Evolutionary conservation across 1,284 basidiomycete genomes (phyloP).

Genomic region (Tilletia setariae): DNA sequence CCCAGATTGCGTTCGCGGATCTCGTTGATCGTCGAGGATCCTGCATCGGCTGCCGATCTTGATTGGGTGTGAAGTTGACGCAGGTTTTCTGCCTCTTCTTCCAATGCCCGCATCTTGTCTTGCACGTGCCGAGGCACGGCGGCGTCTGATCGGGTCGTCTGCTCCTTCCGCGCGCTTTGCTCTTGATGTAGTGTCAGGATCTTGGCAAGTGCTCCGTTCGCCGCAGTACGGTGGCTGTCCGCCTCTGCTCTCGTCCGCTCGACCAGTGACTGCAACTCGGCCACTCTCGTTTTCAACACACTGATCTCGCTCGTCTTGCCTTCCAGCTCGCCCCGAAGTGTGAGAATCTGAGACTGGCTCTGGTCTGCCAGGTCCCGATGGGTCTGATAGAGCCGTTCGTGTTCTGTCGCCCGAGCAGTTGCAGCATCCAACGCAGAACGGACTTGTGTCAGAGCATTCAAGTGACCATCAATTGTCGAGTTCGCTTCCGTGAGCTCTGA

Average conservation of each 20-base stretch:
- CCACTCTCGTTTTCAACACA: slow-evolving; percentile 59
- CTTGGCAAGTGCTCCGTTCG: slow-evolving; percentile 41
- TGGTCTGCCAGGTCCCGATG: slow-evolving; percentile 45
- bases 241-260: slow-evolving; percentile 59
- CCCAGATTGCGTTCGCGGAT: slow-evolving; percentile 65
- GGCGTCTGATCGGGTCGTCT: slow-evolving; percentile 1
- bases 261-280: slow-evolving; percentile 69
- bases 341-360: slow-evolving; percentile 64
- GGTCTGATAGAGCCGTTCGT: slow-evolving; percentile 67
- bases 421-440: slow-evolving; percentile 73
- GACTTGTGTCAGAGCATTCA: slow-evolving; percentile 80
- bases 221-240: slow-evolving; percentile 44
- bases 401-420: slow-evolving; percentile 72
- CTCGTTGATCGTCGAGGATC: slow-evolving; percentile 63
- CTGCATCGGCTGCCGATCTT: slow-evolving; percentile 53
- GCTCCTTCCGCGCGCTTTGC: not conserved
- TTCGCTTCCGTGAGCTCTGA: slow-evolving; percentile 67
- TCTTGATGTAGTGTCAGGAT: slow-evolving; percentile 43
- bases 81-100: slow-evolving; percentile 45
- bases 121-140: slow-evolving; percentile 38
- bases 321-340: slow-evolving; percentile 75
- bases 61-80: slow-evolving; percentile 48
- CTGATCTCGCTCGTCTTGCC: slow-evolving; percentile 50
- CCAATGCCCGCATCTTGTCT: slow-evolving; percentile 46
- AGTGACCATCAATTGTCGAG: slow-evolving; percentile 69